These are phyloP conservation scores for Lasiodiplodia hormozganensis DNA, from an alignment of 2,329 filamentous ascomycete genomes.

Conservation along the genomic window DNA sequence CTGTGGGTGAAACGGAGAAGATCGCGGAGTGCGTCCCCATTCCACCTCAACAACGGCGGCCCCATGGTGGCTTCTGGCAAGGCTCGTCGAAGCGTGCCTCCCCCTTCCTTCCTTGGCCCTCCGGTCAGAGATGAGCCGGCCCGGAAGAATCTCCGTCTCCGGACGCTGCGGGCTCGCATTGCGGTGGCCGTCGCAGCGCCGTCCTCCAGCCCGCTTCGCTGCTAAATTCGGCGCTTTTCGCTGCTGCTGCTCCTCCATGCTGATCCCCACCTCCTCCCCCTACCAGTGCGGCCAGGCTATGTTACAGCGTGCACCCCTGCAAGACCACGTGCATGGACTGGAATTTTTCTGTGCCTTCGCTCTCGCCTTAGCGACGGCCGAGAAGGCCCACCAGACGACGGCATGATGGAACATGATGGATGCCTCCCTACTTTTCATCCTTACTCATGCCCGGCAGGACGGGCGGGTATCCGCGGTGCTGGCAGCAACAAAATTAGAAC, in stretches of 20 bases:
- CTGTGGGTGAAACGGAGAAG: conserved; percentile 23
- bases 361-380: conserved; percentile 4
- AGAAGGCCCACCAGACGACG: background rate
- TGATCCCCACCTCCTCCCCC: conserved; percentile 19
- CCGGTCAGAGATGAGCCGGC: background rate
- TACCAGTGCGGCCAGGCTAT: conserved; percentile 8
- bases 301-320: conserved; percentile 6
- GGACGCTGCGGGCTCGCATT: background rate
- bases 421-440: conserved; percentile 11
- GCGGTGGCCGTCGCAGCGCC: conserved; percentile 5
- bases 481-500: conserved; percentile 6
- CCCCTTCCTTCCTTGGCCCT: conserved; percentile 8
- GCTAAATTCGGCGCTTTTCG: conserved; percentile 10
- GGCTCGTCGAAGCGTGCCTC: background rate
- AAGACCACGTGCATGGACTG: conserved; percentile 17
- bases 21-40: conserved; percentile 5
- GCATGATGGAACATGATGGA: conserved; percentile 24
- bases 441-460: conserved; percentile 7
- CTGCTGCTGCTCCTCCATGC: conserved; percentile 4
- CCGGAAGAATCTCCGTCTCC: conserved; percentile 14
- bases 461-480: conserved; percentile 13
- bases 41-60: background rate
- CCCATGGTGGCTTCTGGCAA: conserved; percentile 1
- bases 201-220: conserved; percentile 5
- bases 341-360: background rate